Percentiles rank a stretch among this genome's conserved stretches.
These are phyloP conservation scores for Sporothrix pallida DNA, from an alignment of 2,329 filamentous ascomycete species.

Conservation along the genomic window DNA sequence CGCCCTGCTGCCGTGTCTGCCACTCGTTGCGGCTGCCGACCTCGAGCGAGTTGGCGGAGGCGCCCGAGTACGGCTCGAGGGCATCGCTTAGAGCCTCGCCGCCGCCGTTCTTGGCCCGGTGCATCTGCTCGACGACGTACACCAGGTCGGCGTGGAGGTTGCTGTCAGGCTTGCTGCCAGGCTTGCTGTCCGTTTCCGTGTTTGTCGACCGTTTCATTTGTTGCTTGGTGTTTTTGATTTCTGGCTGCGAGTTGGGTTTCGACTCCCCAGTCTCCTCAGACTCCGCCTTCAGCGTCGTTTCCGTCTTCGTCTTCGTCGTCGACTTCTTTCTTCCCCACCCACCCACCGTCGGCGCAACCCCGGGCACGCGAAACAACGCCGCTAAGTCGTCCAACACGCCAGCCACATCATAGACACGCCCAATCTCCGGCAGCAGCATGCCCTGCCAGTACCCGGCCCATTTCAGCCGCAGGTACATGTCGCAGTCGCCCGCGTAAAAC, in stretches of 20 bases:
- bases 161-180: not conserved
- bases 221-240: not conserved
- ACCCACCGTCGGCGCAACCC: slow-evolving; percentile 35
- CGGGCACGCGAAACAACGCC: slow-evolving; percentile 53
- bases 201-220: not conserved
- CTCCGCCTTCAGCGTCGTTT: not conserved
- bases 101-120: slow-evolving; percentile 50
- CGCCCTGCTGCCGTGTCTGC: slow-evolving; percentile 58
- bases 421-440: slow-evolving; percentile 45
- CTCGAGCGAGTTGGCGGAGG: not conserved
- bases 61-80: too few species aligned
- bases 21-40: slow-evolving; percentile 54
- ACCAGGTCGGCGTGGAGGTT: slow-evolving; percentile 34
- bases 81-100: too few species aligned
- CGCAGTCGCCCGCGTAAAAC: slow-evolving; percentile 64
- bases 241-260: too few species aligned
- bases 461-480: slow-evolving; percentile 56
- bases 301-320: not conserved
- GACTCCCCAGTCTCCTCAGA: not conserved
- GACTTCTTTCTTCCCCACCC: not conserved
- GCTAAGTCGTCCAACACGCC: slow-evolving; percentile 53
- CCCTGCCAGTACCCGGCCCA: slow-evolving; percentile 54
- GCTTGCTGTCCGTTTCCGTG: not conserved
- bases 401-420: slow-evolving; percentile 55
- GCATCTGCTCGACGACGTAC: slow-evolving; percentile 47